Percentiles rank a stretch among this genome's conserved stretches.
Conservation (phyloP, 2,329 filamentous ascomycete species). For the Penicillium sp. region DNA sequence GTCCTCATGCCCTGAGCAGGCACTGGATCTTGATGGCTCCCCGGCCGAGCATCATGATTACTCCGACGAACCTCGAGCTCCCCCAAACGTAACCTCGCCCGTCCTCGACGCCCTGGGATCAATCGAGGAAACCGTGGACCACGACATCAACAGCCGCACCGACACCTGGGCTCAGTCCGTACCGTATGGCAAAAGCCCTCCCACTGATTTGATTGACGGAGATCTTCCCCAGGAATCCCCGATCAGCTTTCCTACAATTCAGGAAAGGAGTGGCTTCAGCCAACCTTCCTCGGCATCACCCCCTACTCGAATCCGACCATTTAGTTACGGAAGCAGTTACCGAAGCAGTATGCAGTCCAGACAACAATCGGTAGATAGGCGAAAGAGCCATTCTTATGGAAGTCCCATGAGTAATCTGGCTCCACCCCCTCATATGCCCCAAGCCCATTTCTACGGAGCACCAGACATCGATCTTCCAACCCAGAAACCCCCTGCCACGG, state of each 20-base stretch:
- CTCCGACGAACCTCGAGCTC: conserved; percentile 15
- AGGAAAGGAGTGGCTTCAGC: conserved; percentile 41
- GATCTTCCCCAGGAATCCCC: conserved; percentile 39
- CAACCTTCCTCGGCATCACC: conserved; percentile 46
- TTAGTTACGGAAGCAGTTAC: conserved; percentile 44
- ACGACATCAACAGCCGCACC: conserved; percentile 38
- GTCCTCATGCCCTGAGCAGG: conserved; percentile 31
- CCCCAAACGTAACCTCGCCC: conserved; percentile 34
- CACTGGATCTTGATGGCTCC: conserved; percentile 9
- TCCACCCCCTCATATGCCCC: conserved; percentile 70
- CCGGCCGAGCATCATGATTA: neutral
- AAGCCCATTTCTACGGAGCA: conserved; percentile 73
- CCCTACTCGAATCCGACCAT: conserved; percentile 40
- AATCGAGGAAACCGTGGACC: conserved; percentile 30
- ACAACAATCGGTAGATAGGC: conserved; percentile 38
- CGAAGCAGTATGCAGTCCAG: conserved; percentile 36
- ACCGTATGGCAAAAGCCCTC: conserved; percentile 47
- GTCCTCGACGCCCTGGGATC: conserved; percentile 40
- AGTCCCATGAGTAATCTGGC: conserved; percentile 36
- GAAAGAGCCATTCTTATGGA: conserved; percentile 40
- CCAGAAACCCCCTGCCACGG: conserved; percentile 21
- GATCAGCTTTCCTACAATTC: conserved; percentile 39
- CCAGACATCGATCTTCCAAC: conserved; percentile 65
- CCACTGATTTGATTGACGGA: conserved; percentile 37
- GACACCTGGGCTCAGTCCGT: conserved; percentile 47